Percentiles rank a stretch among this genome's conserved stretches.
phyloP scores from a whole-genome alignment of 1,284 basidiomycete genomes.

The Cutaneotrichosporon cavernicola region DNA sequence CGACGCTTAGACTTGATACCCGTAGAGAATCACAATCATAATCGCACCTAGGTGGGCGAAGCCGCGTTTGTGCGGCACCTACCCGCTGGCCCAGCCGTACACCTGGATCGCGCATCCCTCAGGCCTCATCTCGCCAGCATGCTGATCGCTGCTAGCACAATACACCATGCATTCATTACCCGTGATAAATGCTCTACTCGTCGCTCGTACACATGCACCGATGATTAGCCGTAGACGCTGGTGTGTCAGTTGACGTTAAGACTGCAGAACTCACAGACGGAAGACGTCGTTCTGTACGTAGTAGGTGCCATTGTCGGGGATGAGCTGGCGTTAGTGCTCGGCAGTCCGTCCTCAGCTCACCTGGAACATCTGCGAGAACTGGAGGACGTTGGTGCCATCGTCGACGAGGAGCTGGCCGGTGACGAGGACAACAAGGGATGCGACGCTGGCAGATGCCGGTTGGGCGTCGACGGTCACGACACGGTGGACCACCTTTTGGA shows the following conservation, averaged over 20 bases:
- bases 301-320: conserved; percentile 73
- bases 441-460: conserved; percentile 66
- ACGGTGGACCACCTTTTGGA: conserved; percentile 76
- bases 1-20: conserved; percentile 22
- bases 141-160: conserved; percentile 8
- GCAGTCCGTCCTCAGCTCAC: conserved; percentile 30
- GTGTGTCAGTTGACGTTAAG: background rate
- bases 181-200: conserved; percentile 2
- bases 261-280: conserved; percentile 61
- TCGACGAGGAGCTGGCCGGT: conserved; percentile 84
- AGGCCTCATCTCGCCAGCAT: background rate
- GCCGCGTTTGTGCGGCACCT: background rate
- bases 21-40: background rate
- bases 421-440: conserved; percentile 79
- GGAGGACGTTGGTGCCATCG: conserved; percentile 71
- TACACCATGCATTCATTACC: conserved; percentile 26
- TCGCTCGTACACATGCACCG: background rate
- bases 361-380: conserved; percentile 89
- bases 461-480: conserved; percentile 85
- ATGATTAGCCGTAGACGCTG: conserved; percentile 13
- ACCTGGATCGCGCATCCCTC: background rate
- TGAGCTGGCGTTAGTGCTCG: conserved; percentile 55
- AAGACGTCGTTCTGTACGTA: conserved; percentile 91
- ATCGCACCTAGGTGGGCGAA: background rate
- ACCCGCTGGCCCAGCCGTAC: background rate